Evolutionary conservation across 2,329 filamentous ascomycete genomes (phyloP).

Genomic region (Stachybotrys elegans): DNA sequence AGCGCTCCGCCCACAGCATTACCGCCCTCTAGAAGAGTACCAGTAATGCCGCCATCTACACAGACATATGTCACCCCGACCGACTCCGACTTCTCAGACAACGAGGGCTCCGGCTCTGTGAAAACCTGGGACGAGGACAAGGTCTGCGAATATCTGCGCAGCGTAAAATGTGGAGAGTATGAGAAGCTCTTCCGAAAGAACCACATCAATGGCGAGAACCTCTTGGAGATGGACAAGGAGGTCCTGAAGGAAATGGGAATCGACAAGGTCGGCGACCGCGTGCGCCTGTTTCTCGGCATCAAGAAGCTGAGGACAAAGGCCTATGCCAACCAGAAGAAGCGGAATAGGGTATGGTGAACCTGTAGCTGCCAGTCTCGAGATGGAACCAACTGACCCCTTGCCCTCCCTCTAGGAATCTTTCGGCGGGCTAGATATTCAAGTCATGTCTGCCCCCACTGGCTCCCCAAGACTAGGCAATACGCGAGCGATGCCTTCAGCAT

Average conservation of each 20-base stretch:
- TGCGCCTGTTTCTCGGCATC: constrained; percentile 81
- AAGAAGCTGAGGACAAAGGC: constrained; percentile 76
- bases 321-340: constrained; percentile 72
- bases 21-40: constrained; percentile 46
- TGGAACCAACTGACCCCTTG: background rate
- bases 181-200: constrained; percentile 85
- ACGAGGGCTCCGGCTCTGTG: constrained; percentile 68
- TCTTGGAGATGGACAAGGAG: constrained; percentile 94
- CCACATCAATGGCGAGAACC: constrained; percentile 94
- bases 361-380: background rate
- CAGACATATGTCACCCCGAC: constrained; percentile 75
- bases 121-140: constrained; percentile 88
- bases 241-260: constrained; percentile 97
- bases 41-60: constrained; percentile 41
- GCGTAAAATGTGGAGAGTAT: constrained; percentile 91
- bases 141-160: constrained; percentile 85
- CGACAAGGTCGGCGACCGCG: constrained; percentile 93
- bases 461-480: constrained; percentile 55
- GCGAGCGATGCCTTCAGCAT: constrained; percentile 43
- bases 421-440: constrained; percentile 66
- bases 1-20: constrained; percentile 43
- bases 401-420: constrained; percentile 66
- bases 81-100: constrained; percentile 87
- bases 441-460: constrained; percentile 29
- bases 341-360: constrained; percentile 65